Conservation (phyloP, 2,329 filamentous ascomycete species). For the Alternaria novae-zelandiae region DNA sequence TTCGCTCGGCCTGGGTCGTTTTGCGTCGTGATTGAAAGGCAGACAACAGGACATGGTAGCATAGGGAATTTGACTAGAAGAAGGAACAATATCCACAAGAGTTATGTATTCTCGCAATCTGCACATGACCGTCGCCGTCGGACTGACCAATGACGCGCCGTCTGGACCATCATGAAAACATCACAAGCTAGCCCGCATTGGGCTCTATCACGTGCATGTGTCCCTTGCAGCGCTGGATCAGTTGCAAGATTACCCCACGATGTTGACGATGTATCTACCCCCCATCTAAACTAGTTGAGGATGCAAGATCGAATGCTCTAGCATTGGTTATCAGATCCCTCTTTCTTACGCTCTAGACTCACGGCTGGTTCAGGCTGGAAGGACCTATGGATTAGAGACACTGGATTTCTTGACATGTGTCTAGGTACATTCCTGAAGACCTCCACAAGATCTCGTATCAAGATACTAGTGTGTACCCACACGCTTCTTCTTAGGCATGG, state of each 20-base stretch:
- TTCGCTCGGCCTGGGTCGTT: conserved; percentile 5
- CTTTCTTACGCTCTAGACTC: not conserved
- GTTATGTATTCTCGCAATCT: not conserved
- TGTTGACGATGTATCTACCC: not conserved
- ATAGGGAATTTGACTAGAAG: not conserved
- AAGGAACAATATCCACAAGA: not conserved
- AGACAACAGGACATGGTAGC: not conserved
- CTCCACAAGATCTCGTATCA: not conserved
- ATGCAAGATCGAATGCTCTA: not conserved
- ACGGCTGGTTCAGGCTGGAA: not conserved
- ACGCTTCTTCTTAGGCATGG: not conserved
- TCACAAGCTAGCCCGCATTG: not conserved
- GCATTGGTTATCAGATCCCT: not conserved
- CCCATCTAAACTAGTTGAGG: not conserved
- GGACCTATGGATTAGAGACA: not conserved
- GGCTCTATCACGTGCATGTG: not conserved
- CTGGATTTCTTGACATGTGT: not conserved
- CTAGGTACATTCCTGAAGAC: not conserved
- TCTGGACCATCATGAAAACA: not conserved
- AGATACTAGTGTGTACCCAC: not conserved
- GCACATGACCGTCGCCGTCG: not conserved
- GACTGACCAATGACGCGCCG: not conserved
- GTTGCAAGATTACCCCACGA: not conserved
- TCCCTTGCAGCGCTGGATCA: not conserved
- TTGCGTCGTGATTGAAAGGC: conserved; percentile 8